phyloP scores from a whole-genome alignment of 495 filamentous ascomycete genomes.

The Pseudevernia furfuracea region DNA sequence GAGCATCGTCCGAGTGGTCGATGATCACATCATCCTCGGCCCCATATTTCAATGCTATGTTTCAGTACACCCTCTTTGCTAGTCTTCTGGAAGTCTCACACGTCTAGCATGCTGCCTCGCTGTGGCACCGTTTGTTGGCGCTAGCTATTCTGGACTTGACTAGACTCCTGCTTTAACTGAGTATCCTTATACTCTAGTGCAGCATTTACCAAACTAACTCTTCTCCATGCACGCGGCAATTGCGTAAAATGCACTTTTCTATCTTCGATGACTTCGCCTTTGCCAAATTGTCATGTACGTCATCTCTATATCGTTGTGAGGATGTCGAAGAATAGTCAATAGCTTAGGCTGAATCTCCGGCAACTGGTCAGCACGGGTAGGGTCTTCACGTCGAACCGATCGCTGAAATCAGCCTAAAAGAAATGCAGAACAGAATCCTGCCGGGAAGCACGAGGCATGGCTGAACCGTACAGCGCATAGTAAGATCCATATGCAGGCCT shows the following conservation, averaged over 20 bases:
- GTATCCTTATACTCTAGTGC: background rate
- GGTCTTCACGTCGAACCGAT: background rate
- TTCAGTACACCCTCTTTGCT: background rate
- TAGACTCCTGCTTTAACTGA: background rate
- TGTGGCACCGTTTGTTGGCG: background rate
- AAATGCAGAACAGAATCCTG: constrained; percentile 7
- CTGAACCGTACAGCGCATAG: background rate
- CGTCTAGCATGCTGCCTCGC: background rate
- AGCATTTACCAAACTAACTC: background rate
- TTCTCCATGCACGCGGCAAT: background rate
- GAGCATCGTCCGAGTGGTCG: background rate
- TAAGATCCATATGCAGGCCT: background rate
- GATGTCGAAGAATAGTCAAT: no score
- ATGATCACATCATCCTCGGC: background rate
- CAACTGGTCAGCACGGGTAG: background rate
- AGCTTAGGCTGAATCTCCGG: background rate
- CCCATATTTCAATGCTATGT: background rate
- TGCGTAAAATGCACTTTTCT: background rate
- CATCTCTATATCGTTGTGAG: background rate
- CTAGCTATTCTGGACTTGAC: background rate
- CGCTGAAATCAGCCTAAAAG: background rate
- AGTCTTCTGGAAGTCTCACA: background rate
- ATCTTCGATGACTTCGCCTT: background rate
- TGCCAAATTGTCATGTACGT: background rate
- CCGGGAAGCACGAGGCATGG: constrained; percentile 1